A percentile compares a stretch with the other conserved stretches of the same genome.
phyloP scores from a whole-genome alignment of 2,329 filamentous ascomycete genomes.

The Periconia sp. region DNA sequence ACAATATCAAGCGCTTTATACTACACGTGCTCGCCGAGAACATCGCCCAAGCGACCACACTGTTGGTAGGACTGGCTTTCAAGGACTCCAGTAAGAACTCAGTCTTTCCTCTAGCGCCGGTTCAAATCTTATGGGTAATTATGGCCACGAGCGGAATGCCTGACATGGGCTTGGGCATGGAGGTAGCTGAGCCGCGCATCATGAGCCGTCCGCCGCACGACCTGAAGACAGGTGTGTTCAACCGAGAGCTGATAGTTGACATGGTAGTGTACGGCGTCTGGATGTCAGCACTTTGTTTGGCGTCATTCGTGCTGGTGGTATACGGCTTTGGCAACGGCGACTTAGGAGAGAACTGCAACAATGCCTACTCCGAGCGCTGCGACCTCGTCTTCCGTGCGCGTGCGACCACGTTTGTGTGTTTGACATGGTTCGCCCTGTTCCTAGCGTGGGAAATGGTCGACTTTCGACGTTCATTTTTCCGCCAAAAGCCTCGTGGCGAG shows the following conservation, averaged over 20 bases:
- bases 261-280: constrained; percentile 26
- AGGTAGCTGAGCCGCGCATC: constrained; percentile 22
- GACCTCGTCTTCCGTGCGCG: constrained; percentile 55
- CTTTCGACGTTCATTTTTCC: constrained; percentile 72
- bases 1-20: constrained; percentile 25
- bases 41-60: constrained; percentile 17
- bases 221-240: constrained; percentile 23
- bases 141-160: constrained; percentile 27
- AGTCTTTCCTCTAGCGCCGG: constrained; percentile 24
- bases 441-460: constrained; percentile 76
- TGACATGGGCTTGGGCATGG: constrained; percentile 23
- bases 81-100: constrained; percentile 17
- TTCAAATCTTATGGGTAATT: constrained; percentile 27
- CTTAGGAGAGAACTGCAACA: constrained; percentile 24
- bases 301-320: constrained; percentile 18
- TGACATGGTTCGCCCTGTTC: constrained; percentile 76
- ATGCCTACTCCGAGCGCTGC: constrained; percentile 12
- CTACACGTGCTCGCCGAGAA: constrained; percentile 17
- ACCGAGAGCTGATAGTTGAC: constrained; percentile 22
- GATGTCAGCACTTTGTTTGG: constrained; percentile 6
- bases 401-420: constrained; percentile 72
- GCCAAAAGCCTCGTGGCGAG: constrained; percentile 66
- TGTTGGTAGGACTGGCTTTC: constrained; percentile 22
- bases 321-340: constrained; percentile 19
- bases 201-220: constrained; percentile 21